Conservation (phyloP, 2,329 filamentous ascomycete genomes). For the Calycina marina region DNA sequence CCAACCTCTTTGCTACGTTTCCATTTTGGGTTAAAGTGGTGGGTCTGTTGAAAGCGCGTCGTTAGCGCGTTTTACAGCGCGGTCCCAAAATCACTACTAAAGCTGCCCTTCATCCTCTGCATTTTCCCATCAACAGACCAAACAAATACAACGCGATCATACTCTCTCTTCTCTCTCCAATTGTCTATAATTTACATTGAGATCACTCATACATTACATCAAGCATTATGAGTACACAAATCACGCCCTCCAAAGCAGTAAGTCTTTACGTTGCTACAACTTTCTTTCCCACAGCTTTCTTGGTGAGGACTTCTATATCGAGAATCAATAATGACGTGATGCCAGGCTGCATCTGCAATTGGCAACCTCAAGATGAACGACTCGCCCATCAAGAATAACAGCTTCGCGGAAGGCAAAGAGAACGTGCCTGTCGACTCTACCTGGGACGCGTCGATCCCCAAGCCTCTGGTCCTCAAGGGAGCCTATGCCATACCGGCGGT, state of each 20-base stretch:
- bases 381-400: conserved; percentile 79
- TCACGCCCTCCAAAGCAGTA: conserved; percentile 63
- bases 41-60: too few relatives aligned
- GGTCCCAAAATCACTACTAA: background rate
- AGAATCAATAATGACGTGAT: conserved; percentile 21
- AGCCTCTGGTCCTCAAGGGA: conserved; percentile 33
- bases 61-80: background rate
- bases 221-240: conserved; percentile 53
- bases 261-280: conserved; percentile 25
- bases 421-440: conserved; percentile 44
- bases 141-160: conserved; percentile 8
- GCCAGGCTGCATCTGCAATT: conserved; percentile 72
- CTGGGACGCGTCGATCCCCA: conserved; percentile 1
- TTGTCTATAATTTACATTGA: too few relatives aligned
- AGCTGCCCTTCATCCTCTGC: conserved; percentile 1
- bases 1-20: too few relatives aligned
- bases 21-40: too few relatives aligned
- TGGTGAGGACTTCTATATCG: too few relatives aligned
- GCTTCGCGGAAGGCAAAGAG: conserved; percentile 71
- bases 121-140: background rate
- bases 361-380: conserved; percentile 79
- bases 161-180: conserved; percentile 9
- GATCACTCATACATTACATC: too few relatives aligned
- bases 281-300: conserved; percentile 17
- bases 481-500: conserved; percentile 41